Base-by-base conservation (phyloP, 768 basidiomycete species). In the Pulveroboletus sp. region DNA sequence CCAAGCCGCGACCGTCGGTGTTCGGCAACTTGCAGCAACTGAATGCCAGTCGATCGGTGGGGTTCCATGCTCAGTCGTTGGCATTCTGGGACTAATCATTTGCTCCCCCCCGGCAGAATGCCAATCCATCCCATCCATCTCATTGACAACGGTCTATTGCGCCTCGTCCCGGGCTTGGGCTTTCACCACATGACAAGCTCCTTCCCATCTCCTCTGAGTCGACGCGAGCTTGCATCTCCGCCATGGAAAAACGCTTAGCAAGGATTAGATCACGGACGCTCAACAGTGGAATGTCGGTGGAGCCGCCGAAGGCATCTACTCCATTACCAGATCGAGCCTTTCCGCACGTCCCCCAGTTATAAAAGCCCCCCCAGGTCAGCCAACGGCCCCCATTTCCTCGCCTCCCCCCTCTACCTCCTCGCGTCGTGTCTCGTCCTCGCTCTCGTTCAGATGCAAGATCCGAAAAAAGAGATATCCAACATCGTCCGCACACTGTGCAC, bases 381-480 rank as follows among this genome's bases (percentile, higher is more conserved):
- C 42, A 50, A 17, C 20, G 23, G 29, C 26, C 24, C 9, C n/a
- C 51, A 31, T 36, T 34, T 3, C 19, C 20, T 29, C 8, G 26
- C 32, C 37, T 22, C 19, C 22, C 24, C 30, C 45, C 37, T 20
- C 24, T 24, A 16, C 39, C 20, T 41, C 1, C 34, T 26, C 40
- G 14, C 19, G 17, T 7, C 11, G 17, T 13, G n/a, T 42, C 40
- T 34, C 13, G 38, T n/a, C 23, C 53, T 41, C 2, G 37, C 42
- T 34, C 5, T 29, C 35, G 0, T 13, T 17, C 40, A 11, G 62
- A 84, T 85, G 82, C 75, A 85, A 49, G 69, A 80, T 47, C 84
- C 83, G 0, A 70, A 60, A 26, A 55, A 67, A 35, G 83, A 85
- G 16, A 79, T 84, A 23, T 31, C 53, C 23, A 46, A 50, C 4